Evolutionary conservation across 805 yeast species (phyloP).

Genomic region (Teunomyces barrocoloradensis): DNA sequence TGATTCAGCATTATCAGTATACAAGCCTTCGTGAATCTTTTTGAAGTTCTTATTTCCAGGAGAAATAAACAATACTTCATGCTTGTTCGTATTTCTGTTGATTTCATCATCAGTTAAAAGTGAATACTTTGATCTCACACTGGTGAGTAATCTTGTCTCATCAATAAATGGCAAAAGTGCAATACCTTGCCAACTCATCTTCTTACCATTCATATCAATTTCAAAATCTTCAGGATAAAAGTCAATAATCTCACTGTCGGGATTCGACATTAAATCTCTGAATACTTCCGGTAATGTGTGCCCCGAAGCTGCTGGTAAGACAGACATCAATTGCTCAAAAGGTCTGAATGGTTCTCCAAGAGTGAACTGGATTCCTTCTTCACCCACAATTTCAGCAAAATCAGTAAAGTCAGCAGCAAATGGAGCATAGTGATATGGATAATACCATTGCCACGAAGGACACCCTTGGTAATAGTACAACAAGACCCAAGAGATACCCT

Average conservation of each 20-base stretch:
- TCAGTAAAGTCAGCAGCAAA: conserved; percentile 84
- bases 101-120: conserved; percentile 64
- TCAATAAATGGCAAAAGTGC: conserved; percentile 89
- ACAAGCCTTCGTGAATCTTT: conserved; percentile 36
- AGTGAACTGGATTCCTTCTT: conserved; percentile 53
- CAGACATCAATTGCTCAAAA: conserved; percentile 92
- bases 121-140: conserved; percentile 64
- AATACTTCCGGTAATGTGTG: conserved; percentile 81
- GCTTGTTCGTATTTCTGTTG: conserved; percentile 65
- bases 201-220: conserved; percentile 94
- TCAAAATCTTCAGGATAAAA: conserved; percentile 87
- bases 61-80: conserved; percentile 69
- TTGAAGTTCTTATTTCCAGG: conserved; percentile 53
- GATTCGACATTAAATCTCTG: conserved; percentile 75
- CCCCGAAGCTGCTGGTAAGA: conserved; percentile 89
- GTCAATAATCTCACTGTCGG: conserved; percentile 80
- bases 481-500: conserved; percentile 96
- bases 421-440: conserved; percentile 97
- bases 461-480: conserved; percentile 95
- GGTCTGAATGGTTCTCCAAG: conserved; percentile 83
- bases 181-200: conserved; percentile 94
- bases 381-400: conserved; percentile 43
- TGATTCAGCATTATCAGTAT: conserved; percentile 27
- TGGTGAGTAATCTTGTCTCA: conserved; percentile 65
- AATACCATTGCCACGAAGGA: conserved; percentile 98